Evolutionary conservation across 495 filamentous ascomycete species (phyloP).

Genomic region (Podospora fimiseda): DNA sequence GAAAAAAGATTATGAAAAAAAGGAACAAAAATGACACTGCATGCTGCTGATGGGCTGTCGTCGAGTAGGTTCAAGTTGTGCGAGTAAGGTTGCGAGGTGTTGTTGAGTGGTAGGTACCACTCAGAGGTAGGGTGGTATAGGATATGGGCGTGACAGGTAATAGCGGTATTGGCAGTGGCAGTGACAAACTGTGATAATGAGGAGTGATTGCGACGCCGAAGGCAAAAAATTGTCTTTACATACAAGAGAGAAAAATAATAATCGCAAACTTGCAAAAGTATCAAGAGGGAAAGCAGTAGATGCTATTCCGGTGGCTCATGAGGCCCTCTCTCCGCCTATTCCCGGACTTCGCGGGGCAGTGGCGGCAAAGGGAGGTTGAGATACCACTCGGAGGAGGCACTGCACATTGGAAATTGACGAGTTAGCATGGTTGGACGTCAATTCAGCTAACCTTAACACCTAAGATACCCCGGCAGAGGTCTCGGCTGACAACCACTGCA

Average conservation of each 20-base stretch:
- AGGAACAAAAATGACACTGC: constrained; percentile 1
- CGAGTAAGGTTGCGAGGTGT: background rate
- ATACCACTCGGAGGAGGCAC: background rate
- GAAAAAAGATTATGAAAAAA: background rate
- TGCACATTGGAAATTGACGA: background rate
- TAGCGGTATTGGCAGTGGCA: constrained; percentile 3
- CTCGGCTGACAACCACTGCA: background rate
- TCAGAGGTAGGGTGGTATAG: background rate
- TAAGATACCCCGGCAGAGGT: background rate
- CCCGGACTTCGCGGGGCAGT: background rate
- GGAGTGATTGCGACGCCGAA: background rate
- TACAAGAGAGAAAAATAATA: constrained; percentile 16
- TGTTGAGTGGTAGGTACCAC: background rate
- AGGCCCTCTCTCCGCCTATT: constrained; percentile 2
- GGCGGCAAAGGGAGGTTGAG: background rate
- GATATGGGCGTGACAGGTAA: background rate
- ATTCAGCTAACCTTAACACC: too few relatives aligned
- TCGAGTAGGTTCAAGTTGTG: too few relatives aligned
- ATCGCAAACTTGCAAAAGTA: background rate
- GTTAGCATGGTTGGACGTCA: constrained; percentile 4
- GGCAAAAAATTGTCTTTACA: background rate
- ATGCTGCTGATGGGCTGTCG: too few relatives aligned
- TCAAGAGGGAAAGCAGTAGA: constrained; percentile 9
- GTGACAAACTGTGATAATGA: background rate
- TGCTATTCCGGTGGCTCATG: constrained; percentile 24